Base-by-base conservation (phyloP, 2,329 filamentous ascomycete genomes). In the Arthrocladium fulminans region DNA sequence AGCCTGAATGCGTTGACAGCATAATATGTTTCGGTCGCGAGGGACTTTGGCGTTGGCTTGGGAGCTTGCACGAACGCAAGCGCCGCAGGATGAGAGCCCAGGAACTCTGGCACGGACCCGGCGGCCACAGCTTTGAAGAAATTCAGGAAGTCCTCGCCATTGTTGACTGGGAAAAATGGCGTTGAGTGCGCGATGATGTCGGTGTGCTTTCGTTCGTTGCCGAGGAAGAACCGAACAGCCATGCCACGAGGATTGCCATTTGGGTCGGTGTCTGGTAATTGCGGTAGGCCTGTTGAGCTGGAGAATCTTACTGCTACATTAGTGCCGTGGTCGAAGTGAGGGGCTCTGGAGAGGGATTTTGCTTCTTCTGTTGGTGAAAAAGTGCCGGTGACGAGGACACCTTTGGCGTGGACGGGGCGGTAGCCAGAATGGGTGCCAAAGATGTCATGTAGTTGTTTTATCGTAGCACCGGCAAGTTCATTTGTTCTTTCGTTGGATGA, bases 181-280 rank as follows among this genome's bases (percentile, higher is more conserved):
- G 72, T 73, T 1, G 69, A 73, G 61, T 80, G 76, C 0, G 67
- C 61, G 44, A 80, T 64, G 54, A 80, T 73, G 57, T 81, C 76
- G 1, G 76, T 79, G 61, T 80, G 76, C 39, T 66, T 66, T 12
- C 68, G 64, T 5, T 56, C 54, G 30, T 59, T 51, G 9, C 62
- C 60, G 2, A 76, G 66, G 15, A 68, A 54, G 59, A 77, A 77
- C 1, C 74, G 70, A 25, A 75, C 58, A 2, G 66, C 73, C 3
- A 76, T 59, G 20, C 73, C 74, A 5, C 68, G 68, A 0, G 74
- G 74, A 50, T 72, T 71, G 52, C 69, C 68, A 45, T 69, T 70
- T 8, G 66, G 54, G 38, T 73, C 69, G 4, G 64, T 69, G 57
- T 77, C 74, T 1, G 74, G 70, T 50, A 78, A 69, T 1, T 65